Base-by-base conservation (phyloP, 139 green algal species). In the Gonium pectorale region DNA sequence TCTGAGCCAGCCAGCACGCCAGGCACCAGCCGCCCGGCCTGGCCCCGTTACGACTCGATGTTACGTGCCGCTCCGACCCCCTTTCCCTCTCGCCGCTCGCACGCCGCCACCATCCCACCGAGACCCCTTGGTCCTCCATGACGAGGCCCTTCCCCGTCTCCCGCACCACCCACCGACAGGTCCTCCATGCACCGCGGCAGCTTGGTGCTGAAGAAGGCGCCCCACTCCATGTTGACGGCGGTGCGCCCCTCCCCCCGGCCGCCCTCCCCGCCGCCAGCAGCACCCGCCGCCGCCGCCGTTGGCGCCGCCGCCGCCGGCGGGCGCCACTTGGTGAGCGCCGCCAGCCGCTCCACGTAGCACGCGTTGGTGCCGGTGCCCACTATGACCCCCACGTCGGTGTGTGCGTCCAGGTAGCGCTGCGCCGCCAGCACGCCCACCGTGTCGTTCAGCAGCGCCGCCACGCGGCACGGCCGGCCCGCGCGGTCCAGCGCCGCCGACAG, bases 311-410 rank as follows among this genome's bases (percentile, higher is more conserved):
- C 74, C 27, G 56, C 9, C 52, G 66, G 44, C 13, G 79, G 44
- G 62, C 66, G 31, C 88, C 87, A 93, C 83, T 95, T 95, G 62
- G 80, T 52, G 46, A 95, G 51, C 31, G 40, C 19, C 26, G 70
- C 29, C 27, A 91, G 41, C 31, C 86, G 40, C 84, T 97, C 95
- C 60, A 97, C 84, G 74, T 97, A 98, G 78, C 91, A 93, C 0
- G 91, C 94, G 79, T 98, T 98, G 81, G 94, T 97, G 56, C 96
- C 96, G 29, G 96, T 98, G 66, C 95, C 96, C 38, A 98, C 79
- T 52, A 98, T 98, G 80, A 97, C 89, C 33, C 91, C 92, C 19
- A 96, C 77, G 77, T 90, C 71, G 17, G 92, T 93, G 83, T 90
- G 75, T 22, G 72, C 84, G 60, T 97, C 91, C 37, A 85, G 52